phyloP scores from a whole-genome alignment of 2,329 filamentous ascomycete species.

The Colletotrichum phormii region DNA sequence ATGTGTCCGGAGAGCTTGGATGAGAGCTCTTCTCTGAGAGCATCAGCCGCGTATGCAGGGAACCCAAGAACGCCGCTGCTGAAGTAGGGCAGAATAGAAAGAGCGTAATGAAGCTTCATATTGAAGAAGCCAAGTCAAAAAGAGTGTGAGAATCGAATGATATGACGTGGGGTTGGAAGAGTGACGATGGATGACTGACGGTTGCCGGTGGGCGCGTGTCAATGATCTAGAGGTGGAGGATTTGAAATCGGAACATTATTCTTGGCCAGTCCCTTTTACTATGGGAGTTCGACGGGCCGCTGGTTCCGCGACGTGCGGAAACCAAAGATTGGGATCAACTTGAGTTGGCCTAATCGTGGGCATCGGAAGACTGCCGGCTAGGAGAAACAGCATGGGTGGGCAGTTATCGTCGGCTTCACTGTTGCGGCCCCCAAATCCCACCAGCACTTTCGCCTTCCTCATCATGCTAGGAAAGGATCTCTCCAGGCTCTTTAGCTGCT shows the following conservation, averaged over 20 bases:
- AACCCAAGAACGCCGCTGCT: constrained; percentile 27
- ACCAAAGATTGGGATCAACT: constrained; percentile 4
- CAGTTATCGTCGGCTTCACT: neutral
- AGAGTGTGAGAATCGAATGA: constrained; percentile 14
- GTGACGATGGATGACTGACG: constrained; percentile 3
- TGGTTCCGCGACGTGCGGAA: neutral
- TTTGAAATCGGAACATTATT: constrained; percentile 20
- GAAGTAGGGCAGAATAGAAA: constrained; percentile 30
- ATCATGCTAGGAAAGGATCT: neutral
- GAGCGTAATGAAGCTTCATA: constrained; percentile 22
- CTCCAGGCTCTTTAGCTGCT: neutral
- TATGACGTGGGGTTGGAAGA: constrained; percentile 5
- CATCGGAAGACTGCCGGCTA: neutral
- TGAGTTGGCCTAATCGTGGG: neutral
- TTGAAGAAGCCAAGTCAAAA: neutral
- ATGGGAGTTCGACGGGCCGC: neutral
- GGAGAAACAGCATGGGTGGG: neutral
- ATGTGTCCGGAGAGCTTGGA: constrained; percentile 21
- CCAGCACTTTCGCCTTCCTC: neutral
- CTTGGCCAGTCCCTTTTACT: constrained; percentile 14
- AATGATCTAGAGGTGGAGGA: constrained; percentile 1
- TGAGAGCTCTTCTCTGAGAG: constrained; percentile 20
- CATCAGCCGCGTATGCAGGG: constrained; percentile 31
- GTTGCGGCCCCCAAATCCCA: neutral
- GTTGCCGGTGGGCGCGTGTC: neutral